These are phyloP conservation scores for Teratosphaeria viscida DNA, from an alignment of 2,329 filamentous ascomycete species.

Conservation along the genomic window DNA sequence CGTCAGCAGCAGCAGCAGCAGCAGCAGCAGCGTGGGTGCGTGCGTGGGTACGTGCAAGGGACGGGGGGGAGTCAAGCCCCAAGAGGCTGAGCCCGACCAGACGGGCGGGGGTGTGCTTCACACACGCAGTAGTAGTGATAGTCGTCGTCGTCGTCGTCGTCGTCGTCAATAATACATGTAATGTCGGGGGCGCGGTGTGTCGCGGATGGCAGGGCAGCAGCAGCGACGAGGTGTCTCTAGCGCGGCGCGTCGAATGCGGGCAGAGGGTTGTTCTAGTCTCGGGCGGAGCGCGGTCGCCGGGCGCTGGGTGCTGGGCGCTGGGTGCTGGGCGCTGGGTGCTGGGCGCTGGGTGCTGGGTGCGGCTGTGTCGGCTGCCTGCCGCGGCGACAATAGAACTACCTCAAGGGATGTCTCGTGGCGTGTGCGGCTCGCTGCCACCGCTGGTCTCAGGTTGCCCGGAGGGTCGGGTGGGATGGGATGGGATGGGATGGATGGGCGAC, in stretches of 20 bases:
- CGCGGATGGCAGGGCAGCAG: neutral
- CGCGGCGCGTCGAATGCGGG: neutral
- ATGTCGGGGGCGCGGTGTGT: neutral
- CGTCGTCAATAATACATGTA: neutral
- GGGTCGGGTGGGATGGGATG: neutral
- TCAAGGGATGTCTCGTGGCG: neutral
- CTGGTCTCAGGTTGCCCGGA: neutral
- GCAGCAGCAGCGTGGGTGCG: too few relatives aligned
- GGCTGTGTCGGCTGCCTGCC: neutral
- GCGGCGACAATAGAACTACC: neutral
- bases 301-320: neutral
- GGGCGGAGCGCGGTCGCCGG: neutral
- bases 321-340: too few relatives aligned
- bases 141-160: neutral
- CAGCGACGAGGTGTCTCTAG: neutral
- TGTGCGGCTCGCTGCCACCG: neutral
- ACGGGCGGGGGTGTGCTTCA: neutral
- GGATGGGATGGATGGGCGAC: neutral
- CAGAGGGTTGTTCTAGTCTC: neutral
- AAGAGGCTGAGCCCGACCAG: neutral
- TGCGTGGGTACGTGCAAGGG: neutral
- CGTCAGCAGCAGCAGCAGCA: neutral
- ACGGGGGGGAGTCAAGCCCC: neutral
- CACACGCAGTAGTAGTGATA: neutral
- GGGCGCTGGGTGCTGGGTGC: too few relatives aligned